phyloP scores from a whole-genome alignment of 1,139 yeast species.

The Yarrowia galli region DNA sequence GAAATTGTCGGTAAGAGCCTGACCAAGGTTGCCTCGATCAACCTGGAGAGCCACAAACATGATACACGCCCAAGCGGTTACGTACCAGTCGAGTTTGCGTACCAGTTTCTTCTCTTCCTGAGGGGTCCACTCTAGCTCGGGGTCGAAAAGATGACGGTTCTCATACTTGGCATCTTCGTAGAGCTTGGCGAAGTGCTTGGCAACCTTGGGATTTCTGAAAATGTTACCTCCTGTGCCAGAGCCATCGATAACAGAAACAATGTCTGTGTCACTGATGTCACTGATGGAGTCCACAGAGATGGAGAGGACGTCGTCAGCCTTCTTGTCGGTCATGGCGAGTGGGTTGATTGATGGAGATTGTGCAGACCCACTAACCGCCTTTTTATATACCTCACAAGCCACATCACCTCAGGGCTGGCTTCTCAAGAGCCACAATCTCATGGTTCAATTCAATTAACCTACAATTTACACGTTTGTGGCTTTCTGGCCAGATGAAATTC shows the following conservation, averaged over 20 bases:
- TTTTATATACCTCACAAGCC: slow-evolving; percentile 8
- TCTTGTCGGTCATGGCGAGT: slow-evolving; percentile 9
- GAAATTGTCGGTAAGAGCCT: slow-evolving; percentile 59
- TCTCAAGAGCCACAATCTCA: not conserved
- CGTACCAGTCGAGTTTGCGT: slow-evolving; percentile 58
- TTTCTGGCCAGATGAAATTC: not conserved
- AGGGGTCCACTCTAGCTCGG: slow-evolving; percentile 56
- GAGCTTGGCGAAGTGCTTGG: slow-evolving; percentile 52
- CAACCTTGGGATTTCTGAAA: slow-evolving; percentile 54
- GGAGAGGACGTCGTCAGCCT: not conserved
- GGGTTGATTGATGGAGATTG: not conserved
- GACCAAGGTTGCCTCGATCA: slow-evolving; percentile 58
- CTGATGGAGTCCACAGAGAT: slow-evolving; percentile 10
- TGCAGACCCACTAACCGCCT: too few species aligned
- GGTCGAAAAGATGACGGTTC: slow-evolving; percentile 57
- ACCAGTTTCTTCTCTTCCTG: slow-evolving; percentile 56
- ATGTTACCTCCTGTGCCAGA: slow-evolving; percentile 23
- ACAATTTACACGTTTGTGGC: not conserved
- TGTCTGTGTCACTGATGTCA: not conserved
- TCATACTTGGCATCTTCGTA: slow-evolving; percentile 58
- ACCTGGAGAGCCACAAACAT: slow-evolving; percentile 60
- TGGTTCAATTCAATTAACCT: not conserved
- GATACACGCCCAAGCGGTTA: slow-evolving; percentile 56
- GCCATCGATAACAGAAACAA: slow-evolving; percentile 10
- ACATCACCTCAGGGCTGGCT: not conserved